These are phyloP conservation scores for Przewalskia tangutica DNA, from an alignment of 257 asterid genomes.

Conservation along the genomic window DNA sequence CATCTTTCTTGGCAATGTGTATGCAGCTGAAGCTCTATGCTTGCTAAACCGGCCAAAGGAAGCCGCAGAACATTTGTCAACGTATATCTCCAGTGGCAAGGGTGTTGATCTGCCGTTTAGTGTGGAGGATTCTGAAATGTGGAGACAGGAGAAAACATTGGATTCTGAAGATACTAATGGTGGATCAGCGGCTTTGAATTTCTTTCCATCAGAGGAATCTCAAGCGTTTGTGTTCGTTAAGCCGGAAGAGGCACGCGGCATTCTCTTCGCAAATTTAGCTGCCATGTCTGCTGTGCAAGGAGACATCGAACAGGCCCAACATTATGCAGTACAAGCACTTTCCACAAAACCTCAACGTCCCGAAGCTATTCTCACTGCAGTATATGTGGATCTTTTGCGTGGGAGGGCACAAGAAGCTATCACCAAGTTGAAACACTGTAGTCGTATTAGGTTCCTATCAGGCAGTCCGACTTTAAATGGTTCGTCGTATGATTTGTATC, in stretches of 20 bases:
- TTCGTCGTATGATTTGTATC: slow-evolving; percentile 25
- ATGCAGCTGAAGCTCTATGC: slow-evolving; percentile 88
- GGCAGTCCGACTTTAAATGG: slow-evolving; percentile 21
- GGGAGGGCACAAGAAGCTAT: slow-evolving; percentile 60
- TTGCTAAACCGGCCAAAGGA: slow-evolving; percentile 57
- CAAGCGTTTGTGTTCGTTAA: slow-evolving; percentile 33
- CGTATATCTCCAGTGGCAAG: slow-evolving; percentile 38
- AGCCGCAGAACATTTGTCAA: slow-evolving; percentile 55
- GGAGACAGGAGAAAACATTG: slow-evolving; percentile 39
- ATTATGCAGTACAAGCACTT: slow-evolving; percentile 40
- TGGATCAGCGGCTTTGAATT: slow-evolving; percentile 12
- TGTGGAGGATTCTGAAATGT: slow-evolving; percentile 59
- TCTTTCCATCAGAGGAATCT: slow-evolving; percentile 27
- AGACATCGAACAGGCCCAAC: slow-evolving; percentile 56
- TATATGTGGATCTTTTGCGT: slow-evolving; percentile 58
- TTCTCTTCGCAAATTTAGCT: slow-evolving; percentile 50
- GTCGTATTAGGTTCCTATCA: slow-evolving; percentile 34
- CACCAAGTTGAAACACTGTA: slow-evolving; percentile 48
- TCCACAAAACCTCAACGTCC: slow-evolving; percentile 40
- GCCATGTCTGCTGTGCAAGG: slow-evolving; percentile 47
- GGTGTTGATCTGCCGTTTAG: slow-evolving; percentile 50
- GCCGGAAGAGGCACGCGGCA: slow-evolving; percentile 84
- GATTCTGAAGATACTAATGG: slow-evolving; percentile 50
- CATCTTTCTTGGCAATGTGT: slow-evolving; percentile 50
- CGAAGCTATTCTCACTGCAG: slow-evolving; percentile 54